Evolutionary conservation across 805 yeast genomes (phyloP), one percentile per base, ranked within the genome.

Genomic region (Candida nanaspora): DNA sequence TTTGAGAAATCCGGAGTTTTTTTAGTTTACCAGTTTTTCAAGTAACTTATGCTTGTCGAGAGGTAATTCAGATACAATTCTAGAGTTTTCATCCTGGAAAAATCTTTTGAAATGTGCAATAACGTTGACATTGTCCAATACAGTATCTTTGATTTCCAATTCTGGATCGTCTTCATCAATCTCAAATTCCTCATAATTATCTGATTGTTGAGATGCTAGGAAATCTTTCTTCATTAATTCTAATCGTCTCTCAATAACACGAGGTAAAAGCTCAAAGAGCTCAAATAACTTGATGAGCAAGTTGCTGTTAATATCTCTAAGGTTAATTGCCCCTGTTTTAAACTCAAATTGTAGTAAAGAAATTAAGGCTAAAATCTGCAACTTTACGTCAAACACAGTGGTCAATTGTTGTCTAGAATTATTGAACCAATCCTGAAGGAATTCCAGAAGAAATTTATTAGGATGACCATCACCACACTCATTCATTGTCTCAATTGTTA

Each of bases 321-420:
- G 32, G 3, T 32, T 40, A 20, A 48, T 47, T 15, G 27, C 27
- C 5, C 8, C 9, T 3, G 9, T 18, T 4, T 19, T 4, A 8
- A 46, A 65, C 66, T 63, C 60, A 6, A 62, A 64, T 13, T 62
- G 51, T 15, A 72, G 45, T 16, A 73, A 51, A 2, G 73, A 49
- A 31, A 70, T 58, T 34, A 72, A 53, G 0, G 76, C 69, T 51
- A 76, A 54, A 6, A 72, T 68, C 54, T 76, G 78, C 35, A 75
- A 56, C 49, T 75, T 76, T 46, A 77, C 64, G 22, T 78, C 80
- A 46, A 72, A 74, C 18, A 74, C 80, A 44, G 79, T 74, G 41
- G 65, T 69, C 56, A 72, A 66, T 43, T 44, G 33, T 9, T 63
- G 68, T 33, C 60, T 70, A 19, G 71, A 62, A 47, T 69, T 62